Percentiles rank a stretch among this genome's conserved stretches.
Evolutionary conservation across 306 rosid species (phyloP).

Genomic region (Vachellia pachyceras): DNA sequence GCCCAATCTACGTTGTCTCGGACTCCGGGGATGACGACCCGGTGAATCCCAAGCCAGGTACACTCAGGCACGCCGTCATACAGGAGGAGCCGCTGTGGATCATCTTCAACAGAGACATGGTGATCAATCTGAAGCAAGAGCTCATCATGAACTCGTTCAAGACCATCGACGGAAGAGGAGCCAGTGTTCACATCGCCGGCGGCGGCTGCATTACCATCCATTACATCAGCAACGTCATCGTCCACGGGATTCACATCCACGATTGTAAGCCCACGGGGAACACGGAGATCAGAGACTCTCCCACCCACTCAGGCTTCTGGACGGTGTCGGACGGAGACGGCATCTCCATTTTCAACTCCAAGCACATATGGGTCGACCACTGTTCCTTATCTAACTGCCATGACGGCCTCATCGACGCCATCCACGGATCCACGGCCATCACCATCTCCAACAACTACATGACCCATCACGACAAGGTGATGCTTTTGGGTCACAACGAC

Average conservation of each 20-base stretch:
- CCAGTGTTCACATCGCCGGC: slow-evolving; percentile 63
- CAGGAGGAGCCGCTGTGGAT: slow-evolving; percentile 75
- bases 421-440: slow-evolving; percentile 67
- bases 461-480: slow-evolving; percentile 75
- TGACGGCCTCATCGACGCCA: slow-evolving; percentile 65
- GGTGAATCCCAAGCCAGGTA: slow-evolving; percentile 57
- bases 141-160: slow-evolving; percentile 74
- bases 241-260: slow-evolving; percentile 70
- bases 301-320: slow-evolving; percentile 62
- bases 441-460: slow-evolving; percentile 67
- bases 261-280: slow-evolving; percentile 66
- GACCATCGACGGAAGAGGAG: slow-evolving; percentile 76
- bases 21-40: slow-evolving; percentile 66
- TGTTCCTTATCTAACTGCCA: slow-evolving; percentile 64
- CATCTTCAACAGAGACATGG: slow-evolving; percentile 70
- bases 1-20: slow-evolving; percentile 51
- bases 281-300: slow-evolving; percentile 57
- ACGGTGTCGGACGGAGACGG: slow-evolving; percentile 64
- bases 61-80: slow-evolving; percentile 64
- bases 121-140: slow-evolving; percentile 53
- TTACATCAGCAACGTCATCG: slow-evolving; percentile 55
- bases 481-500: slow-evolving; percentile 71
- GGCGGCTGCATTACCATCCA: slow-evolving; percentile 69
- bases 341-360: slow-evolving; percentile 50
- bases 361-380: slow-evolving; percentile 63